These are phyloP conservation scores for Exutisphaerella laricina DNA, from an alignment of 2,329 filamentous ascomycete species.

Conservation along the genomic window DNA sequence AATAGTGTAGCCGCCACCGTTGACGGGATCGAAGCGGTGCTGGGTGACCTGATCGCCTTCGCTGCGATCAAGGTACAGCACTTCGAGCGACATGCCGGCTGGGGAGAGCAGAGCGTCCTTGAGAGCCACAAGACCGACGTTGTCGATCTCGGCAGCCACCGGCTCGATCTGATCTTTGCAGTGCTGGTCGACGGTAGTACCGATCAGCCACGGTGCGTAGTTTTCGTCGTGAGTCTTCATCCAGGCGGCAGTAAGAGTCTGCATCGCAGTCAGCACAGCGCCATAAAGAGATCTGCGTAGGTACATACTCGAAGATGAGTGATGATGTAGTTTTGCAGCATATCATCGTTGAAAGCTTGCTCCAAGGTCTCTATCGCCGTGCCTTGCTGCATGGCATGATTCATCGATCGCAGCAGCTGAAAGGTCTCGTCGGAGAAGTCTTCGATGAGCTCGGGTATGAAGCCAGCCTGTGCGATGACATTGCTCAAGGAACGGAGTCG, in stretches of 20 bases:
- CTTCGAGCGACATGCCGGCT: conserved; percentile 72
- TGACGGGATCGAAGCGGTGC: conserved; percentile 55
- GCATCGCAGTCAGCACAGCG: conserved; percentile 17
- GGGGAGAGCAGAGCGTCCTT: conserved; percentile 74
- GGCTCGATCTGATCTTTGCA: conserved; percentile 67
- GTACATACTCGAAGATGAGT: conserved; percentile 64
- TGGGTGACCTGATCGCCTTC: conserved; percentile 69
- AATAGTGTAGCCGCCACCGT: conserved; percentile 39
- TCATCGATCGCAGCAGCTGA: conserved; percentile 56
- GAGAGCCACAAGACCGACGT: conserved; percentile 74
- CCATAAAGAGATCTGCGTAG: not conserved
- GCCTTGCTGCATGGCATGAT: conserved; percentile 54
- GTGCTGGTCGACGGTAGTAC: conserved; percentile 60
- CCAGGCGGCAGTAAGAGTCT: conserved; percentile 78
- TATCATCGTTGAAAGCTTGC: conserved; percentile 65
- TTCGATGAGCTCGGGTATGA: conserved; percentile 65
- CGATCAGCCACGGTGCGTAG: conserved; percentile 67
- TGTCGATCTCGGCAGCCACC: conserved; percentile 77
- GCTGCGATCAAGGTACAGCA: conserved; percentile 86
- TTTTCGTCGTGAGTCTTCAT: conserved; percentile 66
- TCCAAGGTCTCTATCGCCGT: conserved; percentile 42
- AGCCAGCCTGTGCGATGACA: conserved; percentile 64
- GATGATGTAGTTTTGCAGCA: conserved; percentile 67
- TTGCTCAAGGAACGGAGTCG: conserved; percentile 68
- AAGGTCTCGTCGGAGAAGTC: conserved; percentile 77